Evolutionary conservation across 768 basidiomycete genomes (phyloP), one percentile per base, ranked within the genome.

Genomic region (Pholiota conissans): DNA sequence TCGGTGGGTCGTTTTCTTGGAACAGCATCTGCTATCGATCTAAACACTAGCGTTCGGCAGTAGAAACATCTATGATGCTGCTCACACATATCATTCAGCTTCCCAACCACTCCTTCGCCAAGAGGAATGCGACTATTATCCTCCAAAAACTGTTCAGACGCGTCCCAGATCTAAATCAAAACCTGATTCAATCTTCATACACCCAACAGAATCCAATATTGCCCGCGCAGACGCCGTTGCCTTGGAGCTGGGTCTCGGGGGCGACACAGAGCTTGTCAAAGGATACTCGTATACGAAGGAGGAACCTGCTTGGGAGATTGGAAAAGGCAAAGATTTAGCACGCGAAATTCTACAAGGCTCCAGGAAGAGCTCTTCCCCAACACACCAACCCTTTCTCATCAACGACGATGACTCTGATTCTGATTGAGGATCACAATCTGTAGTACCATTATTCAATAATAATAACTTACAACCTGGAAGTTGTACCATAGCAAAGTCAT

Each of bases 181-280:
- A 64, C 84, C 86, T 2, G 80, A 80, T 10, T 71, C 66, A 34
- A 83, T 88, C 50, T 83, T 82, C 62, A 87, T 88, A 49, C 86
- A 88, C 63, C 86, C 88, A 2, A 69, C 69, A 40, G 68, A 84
- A 40, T 87, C 85, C 34, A 87, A 87, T 65, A 64, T 86, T 59
- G 85, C 85, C 5, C 84, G 87, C 32, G 87, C 87, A 2, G 86
- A 89, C 57, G 84, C 81, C 8, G 77, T 71, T n/a, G 84, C 84
- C 0, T 67, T 81, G 46, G 77, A 83, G 62, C 70, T 85, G 29
- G 86, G 84, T 22, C 58, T 86, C 16, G 69, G 69, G 3, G 74
- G 78, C 20, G 76, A 80, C 56, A 79, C 82, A 7, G 81, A 84
- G 32, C 72, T 73, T 22, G 81, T 80, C 5, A 69, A 74, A 55